Conservation (phyloP, 495 filamentous ascomycete species). For the Trichocladium antarcticum region DNA sequence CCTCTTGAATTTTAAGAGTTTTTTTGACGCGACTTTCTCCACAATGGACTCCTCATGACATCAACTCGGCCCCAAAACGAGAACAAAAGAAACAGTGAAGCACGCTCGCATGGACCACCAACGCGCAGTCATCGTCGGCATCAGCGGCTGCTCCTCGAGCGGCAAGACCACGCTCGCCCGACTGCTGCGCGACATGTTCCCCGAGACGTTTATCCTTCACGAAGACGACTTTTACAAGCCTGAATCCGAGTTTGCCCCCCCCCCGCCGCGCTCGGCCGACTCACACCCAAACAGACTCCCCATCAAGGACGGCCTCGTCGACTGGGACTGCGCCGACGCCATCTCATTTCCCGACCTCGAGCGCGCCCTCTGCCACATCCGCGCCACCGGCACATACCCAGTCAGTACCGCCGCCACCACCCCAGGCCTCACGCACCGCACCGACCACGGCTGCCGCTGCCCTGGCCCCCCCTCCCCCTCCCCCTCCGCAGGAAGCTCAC, state of each 20-base stretch:
- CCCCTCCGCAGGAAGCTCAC: neutral
- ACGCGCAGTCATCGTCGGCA: constrained; percentile 50
- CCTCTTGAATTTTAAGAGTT: too few species aligned
- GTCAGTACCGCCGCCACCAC: constrained; percentile 22
- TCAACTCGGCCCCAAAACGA: too few species aligned
- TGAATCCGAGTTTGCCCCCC: constrained; percentile 50
- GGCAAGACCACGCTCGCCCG: constrained; percentile 74
- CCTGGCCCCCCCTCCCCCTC: neutral
- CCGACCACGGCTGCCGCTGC: constrained; percentile 13
- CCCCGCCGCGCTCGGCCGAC: neutral
- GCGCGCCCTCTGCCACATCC: constrained; percentile 51
- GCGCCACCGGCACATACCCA: constrained; percentile 52
- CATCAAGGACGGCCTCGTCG: constrained; percentile 46
- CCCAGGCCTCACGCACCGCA: constrained; percentile 16
- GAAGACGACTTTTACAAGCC: constrained; percentile 86
- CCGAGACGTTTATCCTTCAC: constrained; percentile 66
- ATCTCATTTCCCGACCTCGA: constrained; percentile 57
- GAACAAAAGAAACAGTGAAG: neutral
- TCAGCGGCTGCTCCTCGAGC: constrained; percentile 65
- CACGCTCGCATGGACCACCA: neutral
- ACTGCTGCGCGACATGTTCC: constrained; percentile 61
- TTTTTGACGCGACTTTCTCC: too few species aligned
- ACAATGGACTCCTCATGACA: too few species aligned
- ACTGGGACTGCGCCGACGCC: constrained; percentile 79
- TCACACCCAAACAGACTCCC: constrained; percentile 31